Evolutionary conservation across 768 basidiomycete species (phyloP).

Genomic region (Leccinum ochraceum): DNA sequence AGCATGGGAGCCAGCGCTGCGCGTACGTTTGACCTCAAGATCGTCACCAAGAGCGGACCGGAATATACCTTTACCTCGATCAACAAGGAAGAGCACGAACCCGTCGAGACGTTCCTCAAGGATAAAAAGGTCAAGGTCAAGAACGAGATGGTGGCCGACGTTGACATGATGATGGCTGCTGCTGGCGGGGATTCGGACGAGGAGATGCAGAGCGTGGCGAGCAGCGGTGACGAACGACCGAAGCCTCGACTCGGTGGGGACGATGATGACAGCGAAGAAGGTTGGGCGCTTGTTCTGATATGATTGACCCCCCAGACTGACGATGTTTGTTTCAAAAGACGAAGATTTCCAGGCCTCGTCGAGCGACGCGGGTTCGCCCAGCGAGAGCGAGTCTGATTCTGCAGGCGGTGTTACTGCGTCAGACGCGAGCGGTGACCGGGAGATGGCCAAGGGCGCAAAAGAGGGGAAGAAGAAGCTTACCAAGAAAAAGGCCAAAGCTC

Average conservation of each 20-base stretch:
- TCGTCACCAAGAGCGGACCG: constrained; percentile 80
- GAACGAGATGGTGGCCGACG: constrained; percentile 93
- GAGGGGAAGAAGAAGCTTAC: constrained; percentile 38
- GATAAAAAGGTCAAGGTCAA: constrained; percentile 93
- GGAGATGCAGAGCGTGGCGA: constrained; percentile 81
- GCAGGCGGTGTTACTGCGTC: constrained; percentile 77
- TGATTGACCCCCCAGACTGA: constrained; percentile 2
- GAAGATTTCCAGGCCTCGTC: constrained; percentile 90
- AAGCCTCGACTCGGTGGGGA: constrained; percentile 48
- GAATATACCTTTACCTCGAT: constrained; percentile 92
- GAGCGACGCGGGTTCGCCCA: constrained; percentile 88
- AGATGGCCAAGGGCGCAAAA: constrained; percentile 45
- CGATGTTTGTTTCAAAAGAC: constrained; percentile 47
- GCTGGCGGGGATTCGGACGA: constrained; percentile 72
- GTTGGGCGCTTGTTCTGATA: constrained; percentile 40
- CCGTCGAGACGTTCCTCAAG: constrained; percentile 80
- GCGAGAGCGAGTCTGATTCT: constrained; percentile 63
- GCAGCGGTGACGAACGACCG: constrained; percentile 63
- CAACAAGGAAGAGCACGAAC: constrained; percentile 93
- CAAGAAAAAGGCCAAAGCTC: constrained; percentile 46
- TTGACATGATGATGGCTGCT: constrained; percentile 69
- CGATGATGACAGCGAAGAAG: constrained; percentile 78
- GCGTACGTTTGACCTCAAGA: constrained; percentile 91
- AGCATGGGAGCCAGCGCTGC: constrained; percentile 81
- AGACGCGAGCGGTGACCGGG: constrained; percentile 80